Percentiles rank a stretch among this genome's conserved stretches.
phyloP scores from a whole-genome alignment of 2,329 filamentous ascomycete species.

The Rosellinia necatrix region DNA sequence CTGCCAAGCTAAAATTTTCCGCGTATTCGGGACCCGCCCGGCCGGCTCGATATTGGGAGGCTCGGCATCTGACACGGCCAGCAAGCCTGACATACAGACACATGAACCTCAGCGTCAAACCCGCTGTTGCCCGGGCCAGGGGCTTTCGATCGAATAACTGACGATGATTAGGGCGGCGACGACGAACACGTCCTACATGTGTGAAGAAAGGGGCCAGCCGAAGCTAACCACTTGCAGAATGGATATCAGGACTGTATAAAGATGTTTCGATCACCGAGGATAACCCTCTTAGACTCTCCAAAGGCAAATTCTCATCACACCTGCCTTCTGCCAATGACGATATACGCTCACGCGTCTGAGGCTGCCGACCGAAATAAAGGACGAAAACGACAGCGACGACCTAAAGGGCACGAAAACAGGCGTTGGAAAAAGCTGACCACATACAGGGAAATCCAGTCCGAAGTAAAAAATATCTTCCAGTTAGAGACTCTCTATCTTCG shows the following conservation, averaged over 20 bases:
- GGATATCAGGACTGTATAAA: not conserved
- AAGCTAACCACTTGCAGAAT: slow-evolving; percentile 5
- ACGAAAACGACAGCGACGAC: not conserved
- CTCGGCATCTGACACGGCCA: too few species aligned
- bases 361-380: not conserved
- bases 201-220: not conserved
- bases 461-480: too few species aligned
- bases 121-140: slow-evolving; percentile 4
- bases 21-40: too few species aligned
- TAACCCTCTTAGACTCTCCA: slow-evolving; percentile 5
- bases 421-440: slow-evolving; percentile 2
- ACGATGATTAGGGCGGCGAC: not conserved
- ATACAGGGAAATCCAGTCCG: too few species aligned
- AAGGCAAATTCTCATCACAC: slow-evolving; percentile 6
- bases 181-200: slow-evolving; percentile 4
- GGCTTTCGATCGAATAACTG: not conserved
- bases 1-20: too few species aligned
- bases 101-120: slow-evolving; percentile 7
- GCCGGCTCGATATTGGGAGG: too few species aligned
- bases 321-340: slow-evolving; percentile 10
- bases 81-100: slow-evolving; percentile 10
- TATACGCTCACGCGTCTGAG: slow-evolving; percentile 8
- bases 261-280: slow-evolving; percentile 2
- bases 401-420: slow-evolving; percentile 3
- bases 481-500: too few species aligned